Percentiles rank a stretch among this genome's conserved stretches.
These are phyloP conservation scores for Grammothele lineata DNA, from an alignment of 768 basidiomycete genomes.

Conservation along the genomic window DNA sequence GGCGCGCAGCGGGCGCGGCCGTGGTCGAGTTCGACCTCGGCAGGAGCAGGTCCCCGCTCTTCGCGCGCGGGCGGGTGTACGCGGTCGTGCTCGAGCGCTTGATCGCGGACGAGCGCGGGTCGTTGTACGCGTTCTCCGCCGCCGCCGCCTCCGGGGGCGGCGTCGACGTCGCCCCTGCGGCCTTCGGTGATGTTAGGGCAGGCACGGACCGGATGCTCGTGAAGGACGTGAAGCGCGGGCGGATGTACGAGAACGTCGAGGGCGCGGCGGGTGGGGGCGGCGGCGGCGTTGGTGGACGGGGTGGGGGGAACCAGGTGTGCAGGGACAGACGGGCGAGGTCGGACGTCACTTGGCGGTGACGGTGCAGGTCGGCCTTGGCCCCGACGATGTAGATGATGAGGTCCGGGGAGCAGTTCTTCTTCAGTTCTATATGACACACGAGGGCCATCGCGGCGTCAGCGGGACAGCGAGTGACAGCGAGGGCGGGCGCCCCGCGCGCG, in stretches of 20 bases:
- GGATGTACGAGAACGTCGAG: constrained; percentile 71
- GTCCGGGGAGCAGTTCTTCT: constrained; percentile 85
- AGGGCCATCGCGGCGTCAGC: constrained; percentile 1
- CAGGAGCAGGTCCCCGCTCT: constrained; percentile 36
- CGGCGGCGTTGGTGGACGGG: constrained; percentile 61
- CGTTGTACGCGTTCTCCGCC: constrained; percentile 32
- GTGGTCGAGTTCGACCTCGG: constrained; percentile 18
- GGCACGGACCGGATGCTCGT: constrained; percentile 63
- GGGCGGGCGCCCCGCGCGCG: no score
- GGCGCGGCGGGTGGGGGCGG: constrained; percentile 56
- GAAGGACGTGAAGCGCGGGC: constrained; percentile 74
- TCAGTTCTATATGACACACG: constrained; percentile 54
- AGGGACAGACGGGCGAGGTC: constrained; percentile 82
- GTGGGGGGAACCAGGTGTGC: constrained; percentile 86
- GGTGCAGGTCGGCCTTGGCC: constrained; percentile 79
- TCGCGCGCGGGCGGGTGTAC: constrained; percentile 38
- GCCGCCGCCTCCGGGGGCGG: constrained; percentile 47
- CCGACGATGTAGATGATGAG: constrained; percentile 95
- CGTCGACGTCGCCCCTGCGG: constrained; percentile 53
- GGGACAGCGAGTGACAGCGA: background rate
- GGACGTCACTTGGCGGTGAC: constrained; percentile 70
- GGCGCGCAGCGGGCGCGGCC: background rate
- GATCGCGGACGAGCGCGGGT: constrained; percentile 44
- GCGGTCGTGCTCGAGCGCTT: constrained; percentile 29
- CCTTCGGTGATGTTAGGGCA: constrained; percentile 38